Percentiles rank a stretch among this genome's conserved stretches.
These are phyloP conservation scores for Pyricularia grisea DNA, from an alignment of 2,329 filamentous ascomycete genomes.

Conservation along the genomic window DNA sequence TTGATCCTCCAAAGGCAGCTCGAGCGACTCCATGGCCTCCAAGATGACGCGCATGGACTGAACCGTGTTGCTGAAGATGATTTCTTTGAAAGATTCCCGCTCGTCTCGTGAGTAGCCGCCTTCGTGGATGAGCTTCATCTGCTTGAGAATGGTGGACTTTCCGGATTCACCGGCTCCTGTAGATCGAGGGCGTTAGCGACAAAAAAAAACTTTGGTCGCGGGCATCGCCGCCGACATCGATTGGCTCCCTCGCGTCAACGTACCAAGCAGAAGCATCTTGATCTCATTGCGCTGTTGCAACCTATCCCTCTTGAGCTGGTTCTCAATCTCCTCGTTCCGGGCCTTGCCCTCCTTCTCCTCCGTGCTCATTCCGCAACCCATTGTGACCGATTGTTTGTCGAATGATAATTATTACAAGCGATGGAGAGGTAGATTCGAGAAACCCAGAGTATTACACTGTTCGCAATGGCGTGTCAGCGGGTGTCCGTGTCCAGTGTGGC, in stretches of 20 bases:
- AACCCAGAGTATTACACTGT: background rate
- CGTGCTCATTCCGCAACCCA: conserved; percentile 99
- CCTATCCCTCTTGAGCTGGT: conserved; percentile 96
- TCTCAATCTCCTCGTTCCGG: conserved; percentile 99
- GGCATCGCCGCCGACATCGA: background rate
- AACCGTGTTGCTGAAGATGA: conserved; percentile 62
- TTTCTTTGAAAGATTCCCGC: conserved; percentile 61
- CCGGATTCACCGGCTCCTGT: conserved; percentile 94
- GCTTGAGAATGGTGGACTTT: conserved; percentile 90
- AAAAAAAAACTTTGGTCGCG: background rate
- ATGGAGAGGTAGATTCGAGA: background rate
- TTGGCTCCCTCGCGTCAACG: conserved; percentile 22
- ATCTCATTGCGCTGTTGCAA: conserved; percentile 99
- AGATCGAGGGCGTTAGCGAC: conserved; percentile 12
- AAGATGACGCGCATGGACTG: conserved; percentile 62
- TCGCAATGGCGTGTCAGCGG: background rate
- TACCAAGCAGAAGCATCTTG: conserved; percentile 98
- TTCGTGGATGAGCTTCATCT: conserved; percentile 99
- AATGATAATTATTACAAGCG: background rate
- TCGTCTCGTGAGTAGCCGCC: conserved; percentile 94
- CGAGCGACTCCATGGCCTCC: conserved; percentile 59
- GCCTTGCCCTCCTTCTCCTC: conserved; percentile 99
- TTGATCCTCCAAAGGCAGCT: conserved; percentile 80
- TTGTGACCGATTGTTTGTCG: conserved; percentile 46
- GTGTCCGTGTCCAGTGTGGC: background rate